Percentiles rank a stretch among this genome's conserved stretches.
phyloP scores from a whole-genome alignment of 2,329 filamentous ascomycete species.

The Aspergillus jensenii region DNA sequence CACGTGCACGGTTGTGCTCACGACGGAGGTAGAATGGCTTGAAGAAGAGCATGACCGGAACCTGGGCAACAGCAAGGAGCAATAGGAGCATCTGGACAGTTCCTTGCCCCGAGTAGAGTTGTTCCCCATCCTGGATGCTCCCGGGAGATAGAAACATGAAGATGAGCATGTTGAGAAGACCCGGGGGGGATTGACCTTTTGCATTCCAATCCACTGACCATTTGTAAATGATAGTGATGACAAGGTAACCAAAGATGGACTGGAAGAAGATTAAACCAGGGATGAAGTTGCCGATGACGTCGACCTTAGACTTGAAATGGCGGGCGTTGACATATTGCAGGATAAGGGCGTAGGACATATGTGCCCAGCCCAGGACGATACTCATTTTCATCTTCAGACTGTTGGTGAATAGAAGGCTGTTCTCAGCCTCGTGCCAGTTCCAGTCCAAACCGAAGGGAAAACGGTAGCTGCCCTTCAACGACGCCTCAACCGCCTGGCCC shows the following conservation, averaged over 20 bases:
- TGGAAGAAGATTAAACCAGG: constrained; percentile 99
- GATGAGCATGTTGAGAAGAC: constrained; percentile 96
- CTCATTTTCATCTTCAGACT: constrained; percentile 99
- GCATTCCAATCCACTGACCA: constrained; percentile 88
- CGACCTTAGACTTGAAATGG: constrained; percentile 91
- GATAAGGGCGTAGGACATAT: constrained; percentile 96
- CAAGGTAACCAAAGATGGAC: constrained; percentile 94
- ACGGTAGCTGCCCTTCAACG: constrained; percentile 71
- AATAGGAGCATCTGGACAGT: constrained; percentile 75
- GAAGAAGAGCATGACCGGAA: constrained; percentile 86
- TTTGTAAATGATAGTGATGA: constrained; percentile 93
- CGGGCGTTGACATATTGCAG: constrained; percentile 89
- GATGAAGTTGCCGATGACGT: constrained; percentile 96
- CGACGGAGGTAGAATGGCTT: constrained; percentile 94
- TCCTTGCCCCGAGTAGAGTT: constrained; percentile 76
- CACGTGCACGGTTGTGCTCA: constrained; percentile 87
- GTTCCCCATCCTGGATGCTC: constrained; percentile 55
- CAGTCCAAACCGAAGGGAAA: constrained; percentile 96
- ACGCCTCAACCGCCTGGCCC: constrained; percentile 64
- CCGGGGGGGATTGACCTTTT: constrained; percentile 69
- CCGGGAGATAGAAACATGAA: constrained; percentile 98
- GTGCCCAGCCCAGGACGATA: constrained; percentile 90
- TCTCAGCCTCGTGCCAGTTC: constrained; percentile 95
- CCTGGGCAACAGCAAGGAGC: constrained; percentile 78
- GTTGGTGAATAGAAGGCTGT: constrained; percentile 93